Base-by-base conservation (phyloP, 495 filamentous ascomycete species). In the Pyrenula aspistea region DNA sequence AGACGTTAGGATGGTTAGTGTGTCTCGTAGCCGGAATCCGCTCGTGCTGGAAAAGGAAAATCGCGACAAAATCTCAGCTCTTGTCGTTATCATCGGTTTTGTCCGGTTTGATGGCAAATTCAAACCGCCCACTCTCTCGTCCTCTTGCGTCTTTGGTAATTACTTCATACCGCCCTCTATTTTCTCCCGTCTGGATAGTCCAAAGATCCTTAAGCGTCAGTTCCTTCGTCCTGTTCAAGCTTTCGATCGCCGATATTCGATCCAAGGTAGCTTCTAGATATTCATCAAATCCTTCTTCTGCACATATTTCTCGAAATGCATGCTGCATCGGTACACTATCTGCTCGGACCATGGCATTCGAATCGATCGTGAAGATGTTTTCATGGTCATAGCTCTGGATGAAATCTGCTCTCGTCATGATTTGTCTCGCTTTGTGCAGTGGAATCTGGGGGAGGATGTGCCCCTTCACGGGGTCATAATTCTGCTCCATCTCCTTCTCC, bases 391-490 rank as follows among this genome's bases (percentile, higher is more conserved):
- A 90, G 52, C 81, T 79, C 60, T 92, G 83, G 64, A 98, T 90
- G 67, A 98, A 98, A 64, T 97, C 93, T 20, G 89, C 83, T 25
- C 93, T 79, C 10, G 93, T 98, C 93, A 98, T 98, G 63, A 96
- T 77, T 74, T 89, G 75, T 47, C 93, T 84, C 0, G 91, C 89
- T 62, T 87, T 78, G 62, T 96, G 89, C 20, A 98, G 79, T 0
- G 87, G 81, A 51, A 89, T 87, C 58, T 85, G 77, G 0, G 93
- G 93, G 11, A 98, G 77, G 25, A 88, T 77, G 66, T 96, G 88
- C 23, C 88, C 89, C 12, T 63, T 69, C 21, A 83, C 73, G 0
- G 74, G 71, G 58, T 89, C 76, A 65, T 88, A 86, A 2, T 64
- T 82, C 23, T 63, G 70, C 21, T 79, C 78, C 70, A 85, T 86